phyloP scores from a whole-genome alignment of 768 basidiomycete genomes.

The Hygrocybe coccinea region DNA sequence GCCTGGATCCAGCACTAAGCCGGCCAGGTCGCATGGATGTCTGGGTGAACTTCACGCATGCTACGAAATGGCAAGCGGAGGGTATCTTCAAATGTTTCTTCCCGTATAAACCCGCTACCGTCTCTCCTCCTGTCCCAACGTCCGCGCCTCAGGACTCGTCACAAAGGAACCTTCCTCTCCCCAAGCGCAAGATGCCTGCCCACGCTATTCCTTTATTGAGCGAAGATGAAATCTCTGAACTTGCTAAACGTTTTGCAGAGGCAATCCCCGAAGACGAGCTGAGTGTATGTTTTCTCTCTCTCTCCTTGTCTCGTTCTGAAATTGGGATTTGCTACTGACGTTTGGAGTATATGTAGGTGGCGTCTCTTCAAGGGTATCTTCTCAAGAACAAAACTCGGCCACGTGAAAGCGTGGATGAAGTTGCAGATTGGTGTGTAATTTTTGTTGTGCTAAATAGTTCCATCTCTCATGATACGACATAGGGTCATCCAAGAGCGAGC shows the following conservation, averaged over 20 bases:
- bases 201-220: slow-evolving; percentile 64
- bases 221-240: slow-evolving; percentile 69
- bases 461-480: background rate
- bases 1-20: slow-evolving; percentile 83
- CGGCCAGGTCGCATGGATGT: slow-evolving; percentile 90
- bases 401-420: slow-evolving; percentile 77
- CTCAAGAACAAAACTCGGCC: slow-evolving; percentile 90
- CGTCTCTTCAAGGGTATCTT: slow-evolving; percentile 78
- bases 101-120: slow-evolving; percentile 53
- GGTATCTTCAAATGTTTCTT: slow-evolving; percentile 94
- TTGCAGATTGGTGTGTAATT: slow-evolving; percentile 48
- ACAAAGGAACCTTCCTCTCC: slow-evolving; percentile 60
- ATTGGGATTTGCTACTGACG: background rate
- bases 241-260: slow-evolving; percentile 78
- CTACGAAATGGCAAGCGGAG: slow-evolving; percentile 89
- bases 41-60: slow-evolving; percentile 87
- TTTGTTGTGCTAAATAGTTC: background rate
- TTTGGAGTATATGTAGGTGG: slow-evolving; percentile 48
- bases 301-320: slow-evolving; percentile 1
- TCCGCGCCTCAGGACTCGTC: slow-evolving; percentile 42
- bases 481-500: slow-evolving; percentile 72
- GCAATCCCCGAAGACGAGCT: slow-evolving; percentile 84
- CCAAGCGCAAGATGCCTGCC: slow-evolving; percentile 55
- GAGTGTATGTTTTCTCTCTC: slow-evolving; percentile 52
- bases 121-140: slow-evolving; percentile 15